Evolutionary conservation across 1,284 basidiomycete genomes (phyloP), one percentile per base, ranked within the genome.

Genomic region (Ceratobasidium papillatum): DNA sequence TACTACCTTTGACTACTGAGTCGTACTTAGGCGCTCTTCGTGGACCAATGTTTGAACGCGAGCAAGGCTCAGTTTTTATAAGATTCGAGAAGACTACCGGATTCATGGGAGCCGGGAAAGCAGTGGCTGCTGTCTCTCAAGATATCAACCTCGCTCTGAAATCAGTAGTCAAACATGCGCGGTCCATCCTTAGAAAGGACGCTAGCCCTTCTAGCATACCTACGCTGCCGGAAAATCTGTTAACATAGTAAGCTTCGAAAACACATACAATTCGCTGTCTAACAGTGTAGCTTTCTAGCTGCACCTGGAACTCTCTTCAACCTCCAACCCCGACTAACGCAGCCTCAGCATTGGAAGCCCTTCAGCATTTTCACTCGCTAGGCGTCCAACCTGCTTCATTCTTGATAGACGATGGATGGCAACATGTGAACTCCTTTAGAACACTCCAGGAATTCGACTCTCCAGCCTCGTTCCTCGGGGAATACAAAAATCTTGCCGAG

Each of bases 261-360:
- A 12, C 58, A 17, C 9, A 69, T 12, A 19, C 9, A 19, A 51
- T 19, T 34, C 45, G 30, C 19, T 30, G 22, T 51, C 58, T 62
- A 8, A 51, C 34, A 19, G 25, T 17, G n/a, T 9, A n/a, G 14
- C 9, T 30, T 3, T 30, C 32, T 36, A 77, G 76, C 61, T 77
- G 76, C 38, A 77, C 76, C 7, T 77, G 76, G 76, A 75, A 77
- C 56, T 77, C 76, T 19, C 65, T 77, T 36, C 76, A 77, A 32
- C 76, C 74, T n/a, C 76, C 76, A 5, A 62, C 52, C 12, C 61
- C 69, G 30, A 52, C 76, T 11, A 71, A 69, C 0, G 64, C 74
- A 32, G 51, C 36, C 30, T 75, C 75, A n/a, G 76, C 74, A n/a
- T 27, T 77, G 5, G 58, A 52, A 14, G 34, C 74, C 4, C 43